Percentiles rank a stretch among this genome's conserved stretches.
phyloP scores from a whole-genome alignment of 2,329 filamentous ascomycete genomes.

The Phyllosticta citrichinensis region DNA sequence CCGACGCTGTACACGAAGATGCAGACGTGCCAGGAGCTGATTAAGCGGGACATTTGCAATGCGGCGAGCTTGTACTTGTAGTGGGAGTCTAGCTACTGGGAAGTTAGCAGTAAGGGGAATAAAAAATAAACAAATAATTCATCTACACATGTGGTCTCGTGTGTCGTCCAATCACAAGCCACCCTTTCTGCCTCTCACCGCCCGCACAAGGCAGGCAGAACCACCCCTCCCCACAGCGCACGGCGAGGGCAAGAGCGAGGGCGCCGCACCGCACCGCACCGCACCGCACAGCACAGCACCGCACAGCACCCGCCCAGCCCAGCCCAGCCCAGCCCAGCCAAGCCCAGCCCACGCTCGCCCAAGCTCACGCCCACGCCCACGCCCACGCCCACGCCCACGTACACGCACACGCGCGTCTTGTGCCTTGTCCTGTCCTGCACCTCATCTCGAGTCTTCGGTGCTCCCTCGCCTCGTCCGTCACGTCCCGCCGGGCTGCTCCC shows the following conservation, averaged over 20 bases:
- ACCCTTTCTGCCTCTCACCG: background rate
- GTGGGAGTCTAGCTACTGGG: background rate
- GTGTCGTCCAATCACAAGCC: background rate
- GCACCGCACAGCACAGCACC: too few species aligned
- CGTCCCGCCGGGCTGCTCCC: background rate
- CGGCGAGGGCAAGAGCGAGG: too few species aligned
- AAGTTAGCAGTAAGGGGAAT: background rate
- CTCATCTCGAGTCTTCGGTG: background rate
- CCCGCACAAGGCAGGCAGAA: background rate
- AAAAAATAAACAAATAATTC: background rate
- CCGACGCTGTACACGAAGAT: constrained; percentile 92
- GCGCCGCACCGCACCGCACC: too few species aligned
- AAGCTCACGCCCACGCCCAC: background rate
- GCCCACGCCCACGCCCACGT: background rate
- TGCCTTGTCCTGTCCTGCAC: background rate
- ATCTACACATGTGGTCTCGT: background rate
- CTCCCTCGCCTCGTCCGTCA: background rate
- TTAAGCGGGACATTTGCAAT: constrained; percentile 51
- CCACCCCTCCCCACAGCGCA: background rate
- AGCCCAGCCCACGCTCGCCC: too few species aligned
- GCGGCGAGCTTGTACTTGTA: constrained; percentile 32
- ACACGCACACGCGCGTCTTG: background rate
- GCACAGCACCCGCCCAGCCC: too few species aligned
- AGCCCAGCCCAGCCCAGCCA: too few species aligned
- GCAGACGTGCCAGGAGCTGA: constrained; percentile 94